These are phyloP conservation scores for Epichloe baconii DNA, from an alignment of 2,329 filamentous ascomycete genomes.

Conservation along the genomic window DNA sequence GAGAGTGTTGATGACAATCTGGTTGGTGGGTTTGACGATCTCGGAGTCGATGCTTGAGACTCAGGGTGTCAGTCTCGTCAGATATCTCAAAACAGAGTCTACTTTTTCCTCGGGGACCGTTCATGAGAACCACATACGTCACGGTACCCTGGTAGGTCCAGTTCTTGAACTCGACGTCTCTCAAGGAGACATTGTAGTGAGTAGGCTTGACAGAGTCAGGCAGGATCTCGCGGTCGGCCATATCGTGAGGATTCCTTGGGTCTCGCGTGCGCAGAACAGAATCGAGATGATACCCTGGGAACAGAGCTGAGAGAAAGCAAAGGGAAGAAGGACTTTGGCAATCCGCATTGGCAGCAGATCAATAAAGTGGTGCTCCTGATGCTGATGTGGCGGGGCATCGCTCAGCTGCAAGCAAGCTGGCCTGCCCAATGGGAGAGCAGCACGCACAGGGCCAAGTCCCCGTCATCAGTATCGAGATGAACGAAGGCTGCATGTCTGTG, in stretches of 20 bases:
- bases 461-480: neutral
- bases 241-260: constrained; percentile 23
- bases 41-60: constrained; percentile 54
- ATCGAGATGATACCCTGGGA: constrained; percentile 15
- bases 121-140: constrained; percentile 25
- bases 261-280: constrained; percentile 24
- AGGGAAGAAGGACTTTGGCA: neutral
- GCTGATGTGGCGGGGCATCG: neutral
- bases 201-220: constrained; percentile 58
- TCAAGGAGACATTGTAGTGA: constrained; percentile 76
- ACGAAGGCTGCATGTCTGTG: neutral
- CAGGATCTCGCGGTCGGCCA: constrained; percentile 50
- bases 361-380: neutral
- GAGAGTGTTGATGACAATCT: constrained; percentile 74
- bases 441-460: neutral
- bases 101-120: neutral
- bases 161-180: constrained; percentile 61
- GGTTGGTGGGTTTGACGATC: constrained; percentile 56
- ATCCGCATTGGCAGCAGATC: neutral
- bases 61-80: constrained; percentile 2
- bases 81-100: no score
- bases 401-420: no score
- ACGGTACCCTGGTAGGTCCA: constrained; percentile 78
- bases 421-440: neutral
- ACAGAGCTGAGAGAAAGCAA: constrained; percentile 11